These are phyloP conservation scores for Coprinopsis cinerea DNA, from an alignment of 768 basidiomycete species.

Conservation along the genomic window DNA sequence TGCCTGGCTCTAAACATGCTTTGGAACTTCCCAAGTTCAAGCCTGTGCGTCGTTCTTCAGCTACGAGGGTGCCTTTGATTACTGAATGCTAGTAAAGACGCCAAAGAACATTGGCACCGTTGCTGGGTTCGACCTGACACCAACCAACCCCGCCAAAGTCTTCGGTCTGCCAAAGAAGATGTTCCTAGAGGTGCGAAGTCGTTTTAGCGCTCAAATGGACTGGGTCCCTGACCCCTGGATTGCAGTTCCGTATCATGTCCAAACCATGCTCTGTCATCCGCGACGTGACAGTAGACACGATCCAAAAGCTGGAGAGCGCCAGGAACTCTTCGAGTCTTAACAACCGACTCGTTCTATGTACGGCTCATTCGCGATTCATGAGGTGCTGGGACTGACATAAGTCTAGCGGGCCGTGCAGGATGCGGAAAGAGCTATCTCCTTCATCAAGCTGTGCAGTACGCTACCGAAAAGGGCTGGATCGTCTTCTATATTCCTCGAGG, in stretches of 20 bases:
- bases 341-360: constrained; percentile 61
- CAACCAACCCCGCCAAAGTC: constrained; percentile 46
- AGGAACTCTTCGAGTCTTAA: constrained; percentile 41
- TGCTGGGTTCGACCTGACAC: constrained; percentile 36
- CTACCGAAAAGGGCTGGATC: constrained; percentile 61
- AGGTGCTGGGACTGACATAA: constrained; percentile 11
- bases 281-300: constrained; percentile 51
- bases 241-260: constrained; percentile 63
- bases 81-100: constrained; percentile 21
- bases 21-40: constrained; percentile 4
- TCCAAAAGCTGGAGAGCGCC: constrained; percentile 48
- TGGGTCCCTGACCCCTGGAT: background rate
- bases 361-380: constrained; percentile 21
- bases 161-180: constrained; percentile 72
- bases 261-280: constrained; percentile 71
- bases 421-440: constrained; percentile 79
- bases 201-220: background rate
- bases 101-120: constrained; percentile 37
- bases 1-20: background rate
- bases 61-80: background rate
- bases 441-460: constrained; percentile 72
- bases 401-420: constrained; percentile 66
- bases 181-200: constrained; percentile 56
- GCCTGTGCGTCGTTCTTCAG: constrained; percentile 6
- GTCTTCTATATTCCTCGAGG: constrained; percentile 83